Base-by-base conservation (phyloP, 768 basidiomycete species). In the Termitomyces sp. region DNA sequence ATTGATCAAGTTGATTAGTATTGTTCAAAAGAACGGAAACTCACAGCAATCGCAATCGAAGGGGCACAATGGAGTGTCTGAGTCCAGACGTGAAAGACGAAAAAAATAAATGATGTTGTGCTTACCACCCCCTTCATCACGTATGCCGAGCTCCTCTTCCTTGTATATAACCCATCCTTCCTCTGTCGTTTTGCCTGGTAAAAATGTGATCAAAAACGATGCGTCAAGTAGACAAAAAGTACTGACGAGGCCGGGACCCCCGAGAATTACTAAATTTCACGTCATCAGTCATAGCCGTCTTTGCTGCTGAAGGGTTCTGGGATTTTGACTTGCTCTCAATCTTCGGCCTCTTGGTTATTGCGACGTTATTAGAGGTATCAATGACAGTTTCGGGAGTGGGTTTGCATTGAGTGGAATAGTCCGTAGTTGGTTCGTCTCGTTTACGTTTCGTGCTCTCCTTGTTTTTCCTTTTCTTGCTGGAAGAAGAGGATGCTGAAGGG, bases 31-130 rank as follows among this genome's bases (percentile, higher is more conserved):
- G 39, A n/a, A 57, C 26, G 42, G 46, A 52, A 22, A 70, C 90
- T 73, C 65, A 92, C 93, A 94, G 65, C 93, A 94, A 37, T 90
- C 79, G 70, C 93, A 94, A 69, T 94, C 93, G 67, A 94, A 94
- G 6, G 93, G 93, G 74, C 92, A 94, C 40, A 89, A 70, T 3
- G 89, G 82, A 0, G 92, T 93, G 69, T 90, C 92, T 94, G 72
- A 33, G 59, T 46, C 47, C 68, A 62, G 53, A 62, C 60, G 62
- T 66, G 59, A 67, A 69, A 69, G 58, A 62, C 30, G 57, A 54
- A 61, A 57, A 60, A 52, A 16, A 44, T 18, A 32, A 27, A 40
- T 48, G 42, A 30, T 53, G 40, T 55, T 40, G 46, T 53, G 65
- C 83, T 73, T 71, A 91, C 92, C 91, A 68, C 93, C 92, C 45